Percentiles rank a stretch among this genome's conserved stretches.
Evolutionary conservation across 2,329 filamentous ascomycete genomes (phyloP).

Genomic region (Oidium heveae): DNA sequence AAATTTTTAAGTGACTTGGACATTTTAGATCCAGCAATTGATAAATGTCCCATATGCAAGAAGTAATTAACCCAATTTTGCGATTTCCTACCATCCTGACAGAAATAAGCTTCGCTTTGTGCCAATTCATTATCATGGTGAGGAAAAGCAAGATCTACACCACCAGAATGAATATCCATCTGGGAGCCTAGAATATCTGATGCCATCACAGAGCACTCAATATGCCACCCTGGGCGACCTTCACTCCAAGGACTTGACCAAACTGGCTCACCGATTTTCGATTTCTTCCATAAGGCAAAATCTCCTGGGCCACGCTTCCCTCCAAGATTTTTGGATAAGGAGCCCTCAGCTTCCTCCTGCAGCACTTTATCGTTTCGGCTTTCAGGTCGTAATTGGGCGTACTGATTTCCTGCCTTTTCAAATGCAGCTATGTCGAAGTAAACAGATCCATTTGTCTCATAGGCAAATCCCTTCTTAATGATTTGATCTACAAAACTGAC

Average conservation of each 20-base stretch:
- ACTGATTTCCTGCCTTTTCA: slow-evolving; percentile 60
- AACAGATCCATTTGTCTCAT: slow-evolving; percentile 59
- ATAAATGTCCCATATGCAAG: slow-evolving; percentile 79
- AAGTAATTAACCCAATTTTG: slow-evolving; percentile 90
- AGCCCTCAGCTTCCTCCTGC: slow-evolving; percentile 73
- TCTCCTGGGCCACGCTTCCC: slow-evolving; percentile 57
- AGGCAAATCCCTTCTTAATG: slow-evolving; percentile 66
- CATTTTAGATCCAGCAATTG: slow-evolving; percentile 84
- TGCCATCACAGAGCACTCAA: slow-evolving; percentile 92
- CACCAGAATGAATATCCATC: slow-evolving; percentile 85
- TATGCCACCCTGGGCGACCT: slow-evolving; percentile 84
- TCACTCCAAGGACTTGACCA: slow-evolving; percentile 77
- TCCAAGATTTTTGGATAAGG: slow-evolving; percentile 34
- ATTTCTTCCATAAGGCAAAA: slow-evolving; percentile 85
- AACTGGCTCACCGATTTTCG: slow-evolving; percentile 72
- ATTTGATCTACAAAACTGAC: slow-evolving; percentile 42
- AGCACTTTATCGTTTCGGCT: slow-evolving; percentile 63
- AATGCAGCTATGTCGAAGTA: slow-evolving; percentile 85
- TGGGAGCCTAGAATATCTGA: slow-evolving; percentile 60
- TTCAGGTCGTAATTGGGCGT: slow-evolving; percentile 66
- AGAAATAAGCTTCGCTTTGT: slow-evolving; percentile 64
- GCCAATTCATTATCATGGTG: slow-evolving; percentile 86
- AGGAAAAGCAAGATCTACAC: slow-evolving; percentile 74
- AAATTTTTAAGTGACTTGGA: slow-evolving; percentile 92
- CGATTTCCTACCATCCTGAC: slow-evolving; percentile 18